A percentile compares a stretch with the other conserved stretches of the same genome.
phyloP scores from a whole-genome alignment of 2,329 filamentous ascomycete species.

The Clonostachys rosea region DNA sequence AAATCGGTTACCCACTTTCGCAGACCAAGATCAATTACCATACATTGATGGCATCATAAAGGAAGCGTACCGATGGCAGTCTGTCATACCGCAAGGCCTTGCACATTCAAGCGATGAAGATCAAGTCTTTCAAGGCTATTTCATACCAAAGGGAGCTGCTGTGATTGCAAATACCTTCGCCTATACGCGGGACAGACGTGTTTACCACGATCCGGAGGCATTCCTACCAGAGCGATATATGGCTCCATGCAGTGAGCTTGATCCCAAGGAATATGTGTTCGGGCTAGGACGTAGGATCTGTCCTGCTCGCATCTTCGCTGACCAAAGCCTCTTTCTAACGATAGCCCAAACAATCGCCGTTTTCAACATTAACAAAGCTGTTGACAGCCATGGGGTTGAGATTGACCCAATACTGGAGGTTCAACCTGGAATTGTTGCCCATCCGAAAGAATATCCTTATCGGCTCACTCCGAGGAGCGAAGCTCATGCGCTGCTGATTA shows the following conservation, averaged over 20 bases:
- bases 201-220: background rate
- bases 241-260: conserved; percentile 3
- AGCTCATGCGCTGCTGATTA: conserved; percentile 6
- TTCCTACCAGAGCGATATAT: conserved; percentile 4
- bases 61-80: conserved; percentile 14
- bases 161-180: conserved; percentile 17
- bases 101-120: conserved; percentile 26
- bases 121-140: conserved; percentile 9
- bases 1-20: conserved; percentile 11
- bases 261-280: conserved; percentile 7
- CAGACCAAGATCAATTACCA: conserved; percentile 13
- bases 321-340: conserved; percentile 7
- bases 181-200: conserved; percentile 4
- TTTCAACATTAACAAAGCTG: conserved; percentile 27
- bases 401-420: conserved; percentile 1
- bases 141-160: conserved; percentile 17
- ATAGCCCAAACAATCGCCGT: conserved; percentile 30
- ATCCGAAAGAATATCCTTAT: conserved; percentile 4
- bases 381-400: conserved; percentile 20
- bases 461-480: conserved; percentile 6
- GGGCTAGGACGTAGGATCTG: conserved; percentile 10
- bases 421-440: conserved; percentile 6
- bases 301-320: conserved; percentile 9
- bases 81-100: conserved; percentile 24
- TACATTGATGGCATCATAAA: conserved; percentile 19